Evolutionary conservation across 257 asterid species (phyloP).

Genomic region (Solanum lycopersicoides): DNA sequence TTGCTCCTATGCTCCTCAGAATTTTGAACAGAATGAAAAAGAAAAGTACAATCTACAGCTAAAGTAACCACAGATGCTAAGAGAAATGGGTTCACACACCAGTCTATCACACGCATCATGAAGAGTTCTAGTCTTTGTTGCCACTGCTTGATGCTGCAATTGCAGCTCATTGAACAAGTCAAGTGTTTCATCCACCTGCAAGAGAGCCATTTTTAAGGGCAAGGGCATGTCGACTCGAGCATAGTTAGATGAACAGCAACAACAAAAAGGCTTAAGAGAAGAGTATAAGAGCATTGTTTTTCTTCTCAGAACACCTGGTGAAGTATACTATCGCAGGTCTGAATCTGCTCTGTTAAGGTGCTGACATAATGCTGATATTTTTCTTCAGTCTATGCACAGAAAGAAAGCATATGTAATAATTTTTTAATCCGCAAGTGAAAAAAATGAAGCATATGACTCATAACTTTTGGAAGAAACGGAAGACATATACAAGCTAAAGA

Average conservation of each 20-base stretch:
- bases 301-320: constrained; percentile 41
- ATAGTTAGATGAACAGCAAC: constrained; percentile 1
- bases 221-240: background rate
- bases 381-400: constrained; percentile 68
- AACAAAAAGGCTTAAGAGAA: background rate
- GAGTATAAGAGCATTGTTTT: background rate
- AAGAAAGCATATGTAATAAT: constrained; percentile 3
- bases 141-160: constrained; percentile 94
- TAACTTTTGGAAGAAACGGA: background rate
- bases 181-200: constrained; percentile 96
- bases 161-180: constrained; percentile 85
- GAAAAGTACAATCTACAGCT: background rate
- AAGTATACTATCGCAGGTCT: constrained; percentile 87
- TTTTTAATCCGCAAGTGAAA: background rate
- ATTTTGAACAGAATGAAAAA: background rate
- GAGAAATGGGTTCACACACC: constrained; percentile 38
- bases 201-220: constrained; percentile 8
- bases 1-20: background rate
- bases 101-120: constrained; percentile 98
- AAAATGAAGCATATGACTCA: background rate
- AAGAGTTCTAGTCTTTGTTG: constrained; percentile 90
- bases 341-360: constrained; percentile 78
- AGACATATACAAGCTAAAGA: background rate
- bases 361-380: constrained; percentile 95
- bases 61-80: background rate